A percentile compares a stretch with the other conserved stretches of the same genome.
phyloP scores from a whole-genome alignment of 257 asterid genomes.

The Prunella vulgaris region DNA sequence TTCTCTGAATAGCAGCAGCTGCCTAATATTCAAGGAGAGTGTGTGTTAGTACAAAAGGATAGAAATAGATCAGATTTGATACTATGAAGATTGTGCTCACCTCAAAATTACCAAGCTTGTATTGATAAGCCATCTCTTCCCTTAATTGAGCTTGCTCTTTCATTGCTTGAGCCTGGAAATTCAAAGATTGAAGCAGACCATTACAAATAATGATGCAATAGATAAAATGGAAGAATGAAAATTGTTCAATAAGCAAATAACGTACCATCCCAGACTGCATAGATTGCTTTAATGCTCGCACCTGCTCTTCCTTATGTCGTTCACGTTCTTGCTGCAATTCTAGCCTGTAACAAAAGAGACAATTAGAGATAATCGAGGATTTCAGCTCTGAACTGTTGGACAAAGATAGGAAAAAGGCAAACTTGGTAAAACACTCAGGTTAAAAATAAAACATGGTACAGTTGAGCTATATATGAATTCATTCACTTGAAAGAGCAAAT shows the following conservation, averaged over 20 bases:
- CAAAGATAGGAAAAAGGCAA: no score
- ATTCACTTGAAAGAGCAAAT: neutral
- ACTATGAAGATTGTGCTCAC: constrained; percentile 28
- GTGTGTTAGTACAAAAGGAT: neutral
- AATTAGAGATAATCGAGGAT: neutral
- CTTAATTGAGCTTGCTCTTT: constrained; percentile 92
- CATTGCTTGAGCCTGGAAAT: constrained; percentile 91
- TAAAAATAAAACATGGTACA: neutral
- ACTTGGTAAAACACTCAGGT: no score
- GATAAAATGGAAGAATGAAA: neutral
- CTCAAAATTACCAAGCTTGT: constrained; percentile 92
- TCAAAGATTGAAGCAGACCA: constrained; percentile 1
- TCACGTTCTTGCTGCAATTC: constrained; percentile 79
- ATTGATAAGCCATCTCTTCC: constrained; percentile 98
- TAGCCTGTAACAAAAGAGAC: constrained; percentile 41
- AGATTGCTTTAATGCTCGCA: constrained; percentile 62
- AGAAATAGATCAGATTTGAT: neutral
- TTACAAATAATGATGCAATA: neutral
- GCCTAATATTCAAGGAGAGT: constrained; percentile 43
- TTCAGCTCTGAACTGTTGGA: no score
- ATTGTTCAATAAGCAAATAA: neutral
- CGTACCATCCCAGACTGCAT: constrained; percentile 96
- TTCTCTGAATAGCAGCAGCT: constrained; percentile 93
- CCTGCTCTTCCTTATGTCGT: constrained; percentile 68
- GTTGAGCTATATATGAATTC: neutral